Evolutionary conservation across 805 yeast genomes (phyloP), one percentile per base, ranked within the genome.

Genomic region (Candida maris): DNA sequence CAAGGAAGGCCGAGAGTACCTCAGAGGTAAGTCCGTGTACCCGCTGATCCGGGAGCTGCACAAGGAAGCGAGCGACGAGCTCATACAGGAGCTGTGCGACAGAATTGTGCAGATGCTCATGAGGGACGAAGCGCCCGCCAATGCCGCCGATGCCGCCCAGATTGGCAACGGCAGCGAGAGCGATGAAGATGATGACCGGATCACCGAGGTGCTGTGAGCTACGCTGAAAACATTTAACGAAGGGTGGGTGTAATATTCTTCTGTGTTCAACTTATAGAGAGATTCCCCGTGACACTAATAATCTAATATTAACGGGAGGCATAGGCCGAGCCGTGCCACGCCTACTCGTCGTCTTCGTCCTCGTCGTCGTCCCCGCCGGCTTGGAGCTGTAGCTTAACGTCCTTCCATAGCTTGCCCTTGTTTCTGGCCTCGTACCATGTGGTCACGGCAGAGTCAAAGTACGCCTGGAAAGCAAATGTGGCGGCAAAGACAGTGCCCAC

Each of bases 11-110:
- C 78, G 98, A 65, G 94, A 84, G 35, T 69, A 70, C 45, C 63
- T 93, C 51, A 78, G 97, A 59, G 71, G 67, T n/a, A 85, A 83
- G 54, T 74, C 91, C 2, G 94, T 86, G 1, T 93, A 93, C 56
- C 84, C 95, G 14, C 58, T 93, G 38, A 70, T 93, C 25, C 80
- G 96, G 56, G 97, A 88, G 64, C 67, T 91, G 35, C 95, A 89
- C 53, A 81, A 82, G 52, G 75, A 62, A 32, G 61, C 63, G 16
- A 60, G 44, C 6, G 61, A 64, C 27, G 65, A 62, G 18, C 37
- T 45, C 14, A 70, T 86, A 16, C 68, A 68, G 29, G 94, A 84
- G 29, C 62, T 84, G 29, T 81, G 93, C 64, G 95, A 87, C 49
- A 73, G 93, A 56, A 61, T 85, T 27, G 98, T 89, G 16, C 91